phyloP scores from a whole-genome alignment of 345 rosid genomes.

The Kandelia obovata region DNA sequence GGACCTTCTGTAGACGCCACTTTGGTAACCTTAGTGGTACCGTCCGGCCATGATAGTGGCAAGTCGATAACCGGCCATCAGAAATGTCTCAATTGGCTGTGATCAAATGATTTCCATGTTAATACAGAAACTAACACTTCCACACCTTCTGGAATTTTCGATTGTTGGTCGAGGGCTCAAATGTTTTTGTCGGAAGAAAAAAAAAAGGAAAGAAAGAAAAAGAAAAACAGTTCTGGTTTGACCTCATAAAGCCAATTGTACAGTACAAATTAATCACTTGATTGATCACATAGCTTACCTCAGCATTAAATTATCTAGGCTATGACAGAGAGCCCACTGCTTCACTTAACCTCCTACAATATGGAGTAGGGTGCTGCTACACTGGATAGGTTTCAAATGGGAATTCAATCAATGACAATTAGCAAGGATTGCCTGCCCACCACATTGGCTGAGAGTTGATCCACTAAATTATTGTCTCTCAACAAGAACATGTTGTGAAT shows the following conservation, averaged over 20 bases:
- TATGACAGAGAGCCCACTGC: too few species aligned
- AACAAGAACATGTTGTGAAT: background rate
- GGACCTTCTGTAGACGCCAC: background rate
- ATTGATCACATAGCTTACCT: too few species aligned
- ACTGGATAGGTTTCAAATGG: background rate
- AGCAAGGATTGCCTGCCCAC: background rate
- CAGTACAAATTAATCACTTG: too few species aligned
- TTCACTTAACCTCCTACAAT: too few species aligned
- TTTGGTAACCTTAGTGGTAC: conserved; percentile 12
- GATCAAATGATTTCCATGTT: background rate
- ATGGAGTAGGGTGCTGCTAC: too few species aligned
- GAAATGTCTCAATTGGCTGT: background rate
- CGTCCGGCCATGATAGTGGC: conserved; percentile 19
- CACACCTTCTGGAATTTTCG: too few species aligned
- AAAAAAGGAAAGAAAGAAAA: too few species aligned
- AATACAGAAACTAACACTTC: background rate
- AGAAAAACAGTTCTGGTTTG: background rate
- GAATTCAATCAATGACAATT: background rate
- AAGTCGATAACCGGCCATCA: conserved; percentile 19
- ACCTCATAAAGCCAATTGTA: background rate
- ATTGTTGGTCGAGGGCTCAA: background rate
- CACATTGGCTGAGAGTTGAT: conserved; percentile 2
- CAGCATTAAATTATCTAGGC: too few species aligned
- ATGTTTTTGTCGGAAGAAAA: background rate
- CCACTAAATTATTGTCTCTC: background rate